A percentile compares a stretch with the other conserved stretches of the same genome.
phyloP scores from a whole-genome alignment of 2,329 filamentous ascomycete genomes.

The Delphinella strobiligena region DNA sequence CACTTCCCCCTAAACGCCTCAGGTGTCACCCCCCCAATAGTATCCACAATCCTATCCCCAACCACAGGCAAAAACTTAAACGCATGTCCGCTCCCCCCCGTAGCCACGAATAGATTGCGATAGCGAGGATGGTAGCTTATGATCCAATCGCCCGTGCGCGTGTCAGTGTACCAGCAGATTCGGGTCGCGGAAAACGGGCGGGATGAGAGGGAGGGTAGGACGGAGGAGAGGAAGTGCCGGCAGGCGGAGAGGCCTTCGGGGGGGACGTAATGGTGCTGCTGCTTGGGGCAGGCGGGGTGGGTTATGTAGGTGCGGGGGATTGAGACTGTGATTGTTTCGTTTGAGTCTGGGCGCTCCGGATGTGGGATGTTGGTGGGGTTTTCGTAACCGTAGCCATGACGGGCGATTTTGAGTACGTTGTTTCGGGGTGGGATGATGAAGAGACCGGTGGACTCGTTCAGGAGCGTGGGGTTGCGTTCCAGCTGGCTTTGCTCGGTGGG shows the following conservation, averaged over 20 bases:
- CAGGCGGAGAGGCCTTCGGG: constrained; percentile 50
- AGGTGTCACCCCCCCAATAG: constrained; percentile 31
- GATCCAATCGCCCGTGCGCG: constrained; percentile 42
- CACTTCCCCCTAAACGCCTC: constrained; percentile 49
- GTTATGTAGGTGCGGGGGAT: constrained; percentile 39
- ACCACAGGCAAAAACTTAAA: constrained; percentile 52
- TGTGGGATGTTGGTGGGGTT: constrained; percentile 35
- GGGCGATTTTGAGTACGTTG: constrained; percentile 34
- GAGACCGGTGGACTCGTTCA: constrained; percentile 59
- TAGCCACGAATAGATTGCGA: constrained; percentile 45
- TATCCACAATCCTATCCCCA: constrained; percentile 42
- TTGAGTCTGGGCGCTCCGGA: constrained; percentile 25
- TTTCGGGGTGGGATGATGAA: constrained; percentile 60
- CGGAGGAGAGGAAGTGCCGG: constrained; percentile 46
- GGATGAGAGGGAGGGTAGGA: constrained; percentile 29
- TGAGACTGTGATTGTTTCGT: constrained; percentile 28
- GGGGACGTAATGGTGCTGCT: constrained; percentile 42
- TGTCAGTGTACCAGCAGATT: constrained; percentile 48
- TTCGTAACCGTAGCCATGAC: constrained; percentile 39
- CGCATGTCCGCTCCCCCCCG: constrained; percentile 49
- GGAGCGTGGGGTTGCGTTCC: constrained; percentile 54
- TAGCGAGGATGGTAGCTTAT: constrained; percentile 40
- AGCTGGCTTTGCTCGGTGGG: constrained; percentile 56
- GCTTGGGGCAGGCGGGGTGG: constrained; percentile 27
- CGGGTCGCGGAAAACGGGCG: constrained; percentile 34